Evolutionary conservation across 1,284 basidiomycete genomes (phyloP), one percentile per base, ranked within the genome.

Genomic region (Chalciporus piperatoides): DNA sequence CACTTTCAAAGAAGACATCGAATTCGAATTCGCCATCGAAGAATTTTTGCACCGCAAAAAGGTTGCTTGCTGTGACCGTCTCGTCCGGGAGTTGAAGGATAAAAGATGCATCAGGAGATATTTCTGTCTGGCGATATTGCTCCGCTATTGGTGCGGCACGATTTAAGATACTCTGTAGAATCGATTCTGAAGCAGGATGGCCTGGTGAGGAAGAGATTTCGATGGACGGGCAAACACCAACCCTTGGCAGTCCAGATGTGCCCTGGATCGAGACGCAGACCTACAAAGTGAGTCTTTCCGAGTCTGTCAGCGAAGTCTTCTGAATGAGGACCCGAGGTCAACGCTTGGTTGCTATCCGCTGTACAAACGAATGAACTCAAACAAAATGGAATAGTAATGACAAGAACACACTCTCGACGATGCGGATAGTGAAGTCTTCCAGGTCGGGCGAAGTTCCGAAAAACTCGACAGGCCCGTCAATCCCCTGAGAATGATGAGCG

Each of bases 211-310:
- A 37, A 15, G 40, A 4, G 25, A 4, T 0, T 19, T 28, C 42
- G 27, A 40, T 27, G 9, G 19, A 44, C 23, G 30, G 51, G 40
- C 4, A 5, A 10, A 33, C 23, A 53, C 64, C 21, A 45, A 87
- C 91, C 86, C 75, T 89, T 88, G 2, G 90, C 92, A 70, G 84
- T 79, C 94, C 94, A 97, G 7, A 92, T 71, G 15, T 81, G 74
- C 4, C 85, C 87, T 6, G 78, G 64, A 4, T 80, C 75, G 5
- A 88, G 71, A 5, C 78, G 77, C 30, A 81, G 72, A 4, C 91
- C 92, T 1, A 82, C 58, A 61, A 81, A 89, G 49, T 90, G 82
- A 0, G 89, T 87, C 62, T 82, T 91, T 14, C 83, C 86, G 14
- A 86, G 72, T 19, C 80, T 77, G 17, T 82, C 70, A 39, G 72